A percentile compares a stretch with the other conserved stretches of the same genome.
phyloP scores from a whole-genome alignment of 2,329 filamentous ascomycete species.

The Colletotrichum euphorbiae region DNA sequence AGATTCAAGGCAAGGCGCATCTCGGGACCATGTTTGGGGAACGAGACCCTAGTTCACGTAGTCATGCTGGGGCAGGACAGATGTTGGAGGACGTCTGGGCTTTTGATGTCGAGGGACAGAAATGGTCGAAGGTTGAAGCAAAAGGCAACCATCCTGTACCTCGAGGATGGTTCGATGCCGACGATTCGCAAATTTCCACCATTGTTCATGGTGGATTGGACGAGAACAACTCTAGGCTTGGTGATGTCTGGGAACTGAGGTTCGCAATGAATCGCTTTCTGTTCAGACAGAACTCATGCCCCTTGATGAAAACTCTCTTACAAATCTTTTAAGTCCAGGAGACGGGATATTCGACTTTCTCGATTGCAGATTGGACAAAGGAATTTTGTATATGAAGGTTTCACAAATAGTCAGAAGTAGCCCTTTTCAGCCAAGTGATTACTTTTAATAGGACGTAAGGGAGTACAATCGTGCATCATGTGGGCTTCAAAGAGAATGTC shows the following conservation, averaged over 20 bases:
- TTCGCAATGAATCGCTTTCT: neutral
- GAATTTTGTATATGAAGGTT: no score
- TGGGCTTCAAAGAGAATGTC: no score
- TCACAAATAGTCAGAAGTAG: no score
- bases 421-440: no score
- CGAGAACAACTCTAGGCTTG: constrained; percentile 51
- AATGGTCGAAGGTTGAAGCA: constrained; percentile 46
- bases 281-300: no score
- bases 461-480: no score
- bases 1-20: constrained; percentile 40
- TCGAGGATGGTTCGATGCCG: constrained; percentile 56
- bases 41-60: constrained; percentile 50
- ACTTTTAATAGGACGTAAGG: no score
- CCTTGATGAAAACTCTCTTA: no score
- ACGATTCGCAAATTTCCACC: constrained; percentile 43
- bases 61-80: constrained; percentile 54
- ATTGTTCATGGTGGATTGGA: constrained; percentile 54
- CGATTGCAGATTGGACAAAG: no score
- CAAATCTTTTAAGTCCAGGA: no score
- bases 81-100: constrained; percentile 56
- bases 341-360: no score
- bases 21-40: constrained; percentile 56
- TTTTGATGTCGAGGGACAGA: constrained; percentile 49
- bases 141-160: constrained; percentile 45
- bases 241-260: constrained; percentile 53